A percentile compares a stretch with the other conserved stretches of the same genome.
Evolutionary conservation across 163 green algal species (phyloP).

Genomic region (Coccomyxa subellipsoidea): DNA sequence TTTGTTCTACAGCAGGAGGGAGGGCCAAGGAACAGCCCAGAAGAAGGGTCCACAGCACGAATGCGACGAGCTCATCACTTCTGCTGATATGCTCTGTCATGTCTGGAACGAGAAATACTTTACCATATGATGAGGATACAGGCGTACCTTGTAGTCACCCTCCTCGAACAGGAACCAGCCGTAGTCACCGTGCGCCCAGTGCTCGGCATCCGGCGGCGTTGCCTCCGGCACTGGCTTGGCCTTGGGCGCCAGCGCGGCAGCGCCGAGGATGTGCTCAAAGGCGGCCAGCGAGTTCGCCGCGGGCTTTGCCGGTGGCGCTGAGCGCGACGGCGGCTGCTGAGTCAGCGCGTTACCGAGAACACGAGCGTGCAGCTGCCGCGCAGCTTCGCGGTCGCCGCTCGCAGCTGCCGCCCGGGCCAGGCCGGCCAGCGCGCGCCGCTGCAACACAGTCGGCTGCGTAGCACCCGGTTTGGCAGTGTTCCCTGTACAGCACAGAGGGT

Average conservation of each 20-base stretch:
- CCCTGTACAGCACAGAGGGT: no score
- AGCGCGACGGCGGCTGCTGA: neutral
- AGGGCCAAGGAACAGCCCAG: no score
- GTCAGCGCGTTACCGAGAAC: neutral
- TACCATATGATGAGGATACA: no score
- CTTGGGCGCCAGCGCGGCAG: neutral
- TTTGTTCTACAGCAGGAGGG: no score
- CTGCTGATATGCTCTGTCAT: no score
- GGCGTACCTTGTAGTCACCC: constrained; percentile 20
- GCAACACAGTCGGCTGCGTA: neutral
- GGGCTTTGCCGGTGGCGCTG: neutral
- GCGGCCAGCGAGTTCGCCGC: neutral
- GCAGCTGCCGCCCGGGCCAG: neutral
- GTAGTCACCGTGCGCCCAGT: constrained; percentile 59
- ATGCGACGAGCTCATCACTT: no score
- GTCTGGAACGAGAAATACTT: no score
- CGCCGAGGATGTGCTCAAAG: constrained; percentile 2
- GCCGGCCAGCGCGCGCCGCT: neutral
- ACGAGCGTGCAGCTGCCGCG: neutral
- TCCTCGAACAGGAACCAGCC: constrained; percentile 47
- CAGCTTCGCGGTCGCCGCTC: neutral
- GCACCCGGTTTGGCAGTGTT: neutral
- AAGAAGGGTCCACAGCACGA: no score
- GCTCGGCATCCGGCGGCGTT: constrained; percentile 26
- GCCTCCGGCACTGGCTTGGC: neutral